Conservation (phyloP, 192 early-diverging fungal genomes). For the Mortierella antarctica region DNA sequence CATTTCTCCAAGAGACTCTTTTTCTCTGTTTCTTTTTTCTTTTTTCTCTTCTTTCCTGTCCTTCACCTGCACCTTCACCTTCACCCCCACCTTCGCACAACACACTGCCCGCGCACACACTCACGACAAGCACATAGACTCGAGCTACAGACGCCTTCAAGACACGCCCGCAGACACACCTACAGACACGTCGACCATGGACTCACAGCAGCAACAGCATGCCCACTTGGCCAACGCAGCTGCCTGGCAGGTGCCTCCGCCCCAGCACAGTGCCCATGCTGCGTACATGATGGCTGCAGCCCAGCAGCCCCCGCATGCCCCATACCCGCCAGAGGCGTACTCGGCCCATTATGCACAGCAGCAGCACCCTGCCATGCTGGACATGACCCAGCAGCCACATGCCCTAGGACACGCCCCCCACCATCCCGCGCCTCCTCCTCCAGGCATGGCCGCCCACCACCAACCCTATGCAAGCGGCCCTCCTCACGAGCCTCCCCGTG, state of each 20-base stretch:
- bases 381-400: constrained; percentile 17
- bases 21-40: background rate
- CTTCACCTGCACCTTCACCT: background rate
- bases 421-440: background rate
- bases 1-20: background rate
- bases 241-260: constrained; percentile 22
- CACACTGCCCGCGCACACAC: too few species aligned
- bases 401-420: constrained; percentile 15
- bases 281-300: constrained; percentile 31
- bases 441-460: background rate
- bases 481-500: constrained; percentile 22
- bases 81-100: too few species aligned
- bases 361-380: constrained; percentile 35
- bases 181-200: background rate
- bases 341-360: constrained; percentile 14
- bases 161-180: background rate
- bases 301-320: constrained; percentile 6
- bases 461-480: constrained; percentile 27
- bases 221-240: constrained; percentile 15
- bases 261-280: background rate
- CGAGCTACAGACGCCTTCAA: background rate
- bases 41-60: background rate
- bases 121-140: background rate
- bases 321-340: constrained; percentile 13
- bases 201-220: constrained; percentile 41